Evolutionary conservation across 2,329 filamentous ascomycete species (phyloP), one percentile per base, ranked within the genome.

Genomic region (Microcyclospora pomicola): DNA sequence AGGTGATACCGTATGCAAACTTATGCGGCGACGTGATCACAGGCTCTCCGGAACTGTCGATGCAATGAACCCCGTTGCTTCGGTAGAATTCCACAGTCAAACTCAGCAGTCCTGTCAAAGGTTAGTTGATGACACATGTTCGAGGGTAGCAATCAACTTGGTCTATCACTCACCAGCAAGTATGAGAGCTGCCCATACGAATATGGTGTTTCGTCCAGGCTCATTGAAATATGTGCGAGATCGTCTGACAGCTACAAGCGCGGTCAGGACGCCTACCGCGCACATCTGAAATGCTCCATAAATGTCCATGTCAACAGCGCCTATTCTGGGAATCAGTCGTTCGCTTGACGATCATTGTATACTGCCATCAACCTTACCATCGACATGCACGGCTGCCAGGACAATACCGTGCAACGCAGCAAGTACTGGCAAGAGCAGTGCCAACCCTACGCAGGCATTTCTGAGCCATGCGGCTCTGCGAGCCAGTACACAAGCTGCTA

Each of bases 211-310:
- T 28, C 77, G 65, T 2, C 75, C 76, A 0, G 72, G 72, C 15
- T 72, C 68, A 37, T 73, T 65, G 51, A 79, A 80, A 50, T 81
- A 81, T 0, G 76, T 81, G 12, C 59, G 59, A 1, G 76, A 80
- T 32, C 76, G 54, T 43, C 68, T 66, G 15, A 77, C 74, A 0
- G 75, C 78, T 0, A 75, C 65, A 0, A 77, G 77, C 3, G 73
- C 77, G 1, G 74, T 72, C 3, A 82, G 48, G 12, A 80, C 75
- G 10, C 74, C 77, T 29, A 82, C 75, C 0, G 76, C 67, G 41
- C 77, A 81, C 0, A 80, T 53, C 45, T 82, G 77, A 43, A 81
- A 79, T 7, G 75, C 75, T 1, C 77, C 77, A 40, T 71, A 82
- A 3, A 81, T 62, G 46, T 82, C 77, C 69, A 82, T 72, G 48